Evolutionary conservation across 805 yeast species (phyloP), one percentile per base, ranked within the genome.

Genomic region (Candida stauntonica): DNA sequence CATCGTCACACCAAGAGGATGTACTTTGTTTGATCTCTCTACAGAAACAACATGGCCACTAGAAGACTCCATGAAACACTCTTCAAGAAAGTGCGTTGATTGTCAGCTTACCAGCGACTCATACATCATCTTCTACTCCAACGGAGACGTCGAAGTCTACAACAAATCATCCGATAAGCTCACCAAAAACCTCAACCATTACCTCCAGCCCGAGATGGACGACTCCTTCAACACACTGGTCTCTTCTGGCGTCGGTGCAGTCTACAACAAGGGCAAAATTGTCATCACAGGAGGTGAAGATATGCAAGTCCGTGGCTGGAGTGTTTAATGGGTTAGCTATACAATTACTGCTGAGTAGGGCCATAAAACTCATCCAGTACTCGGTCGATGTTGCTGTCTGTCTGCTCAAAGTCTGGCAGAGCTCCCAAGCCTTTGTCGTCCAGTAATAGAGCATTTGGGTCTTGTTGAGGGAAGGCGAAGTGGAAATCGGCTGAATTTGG

Each of bases 211-310:
- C 8, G 17, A 16, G 4, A 18, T 32, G 31, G 39, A 29, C 28
- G 14, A 18, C 3, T 11, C 17, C 7, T 16, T 38, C 17, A 33
- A 9, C 16, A 16, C 5, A 8, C 7, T 32, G 17, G 26, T 18
- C 2, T 19, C 19, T 5, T 7, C 29, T 11, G 21, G 20, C 14
- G 31, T 28, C 5, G 41, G 41, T 6, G 26, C 27, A 4, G 15
- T 30, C 5, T 43, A 43, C 15, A 12, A 21, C 26, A 30, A 39
- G 28, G 43, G 17, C 7, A 33, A 36, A 12, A 36, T 39, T 17
- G 28, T 43, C 27, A 39, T 43, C 37, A 39, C 46, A 14, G 44
- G 46, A n/a, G 46, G 46, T 27, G 41, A 33, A 3, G 46, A 43
- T 31, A 35, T 31, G 27, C 33, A 30, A 13, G 33, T 43, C 6